phyloP scores from a whole-genome alignment of 805 yeast genomes.

The Candida railenensis region DNA sequence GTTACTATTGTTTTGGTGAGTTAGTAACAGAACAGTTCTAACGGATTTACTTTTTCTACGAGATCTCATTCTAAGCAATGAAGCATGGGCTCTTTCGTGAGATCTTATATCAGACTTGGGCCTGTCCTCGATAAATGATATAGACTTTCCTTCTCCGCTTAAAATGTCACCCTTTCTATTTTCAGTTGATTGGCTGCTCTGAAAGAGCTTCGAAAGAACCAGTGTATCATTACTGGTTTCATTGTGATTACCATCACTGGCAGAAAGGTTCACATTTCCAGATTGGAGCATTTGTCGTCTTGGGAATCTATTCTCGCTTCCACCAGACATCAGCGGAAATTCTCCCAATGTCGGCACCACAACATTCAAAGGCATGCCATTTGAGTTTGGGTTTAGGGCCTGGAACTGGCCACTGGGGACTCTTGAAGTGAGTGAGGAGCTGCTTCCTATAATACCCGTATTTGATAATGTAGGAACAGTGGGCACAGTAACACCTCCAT shows the following conservation, averaged over 20 bases:
- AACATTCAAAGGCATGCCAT: constrained; percentile 14
- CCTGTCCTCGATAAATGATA: constrained; percentile 23
- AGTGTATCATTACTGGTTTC: background rate
- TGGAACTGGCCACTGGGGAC: constrained; percentile 2
- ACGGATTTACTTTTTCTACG: constrained; percentile 52
- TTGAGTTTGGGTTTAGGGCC: constrained; percentile 6
- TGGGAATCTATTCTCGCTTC: constrained; percentile 12
- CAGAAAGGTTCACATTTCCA: background rate
- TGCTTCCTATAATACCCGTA: constrained; percentile 16
- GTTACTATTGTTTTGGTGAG: constrained; percentile 13
- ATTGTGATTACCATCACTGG: background rate
- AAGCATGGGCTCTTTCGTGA: constrained; percentile 64
- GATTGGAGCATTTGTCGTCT: constrained; percentile 5
- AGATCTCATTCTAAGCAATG: constrained; percentile 57
- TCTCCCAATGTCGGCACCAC: constrained; percentile 43
- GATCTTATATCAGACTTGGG: constrained; percentile 41
- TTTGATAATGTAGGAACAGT: background rate
- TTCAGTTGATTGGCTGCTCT: background rate
- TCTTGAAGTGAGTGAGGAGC: constrained; percentile 17
- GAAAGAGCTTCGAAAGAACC: background rate
- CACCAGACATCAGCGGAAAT: constrained; percentile 33
- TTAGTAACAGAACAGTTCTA: constrained; percentile 24
- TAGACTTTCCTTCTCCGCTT: constrained; percentile 1
- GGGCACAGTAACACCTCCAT: background rate
- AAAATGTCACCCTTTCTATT: background rate